These are phyloP conservation scores for Cladosporium colombiae DNA, from an alignment of 2,329 filamentous ascomycete genomes.

Conservation along the genomic window DNA sequence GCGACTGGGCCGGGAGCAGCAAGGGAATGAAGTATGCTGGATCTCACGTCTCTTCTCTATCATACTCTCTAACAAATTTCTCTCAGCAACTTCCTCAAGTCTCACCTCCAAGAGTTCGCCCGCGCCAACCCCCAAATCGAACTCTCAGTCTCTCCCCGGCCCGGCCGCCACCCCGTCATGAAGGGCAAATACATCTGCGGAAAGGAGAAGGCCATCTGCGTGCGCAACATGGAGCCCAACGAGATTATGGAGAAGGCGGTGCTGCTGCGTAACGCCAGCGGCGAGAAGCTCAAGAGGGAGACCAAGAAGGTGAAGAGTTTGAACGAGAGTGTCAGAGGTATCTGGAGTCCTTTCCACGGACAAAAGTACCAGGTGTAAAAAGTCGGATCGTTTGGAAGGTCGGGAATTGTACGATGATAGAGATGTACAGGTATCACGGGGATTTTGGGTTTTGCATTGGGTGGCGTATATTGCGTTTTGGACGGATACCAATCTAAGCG, in stretches of 20 bases:
- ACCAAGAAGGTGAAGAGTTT: slow-evolving; percentile 61
- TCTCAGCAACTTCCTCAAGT: slow-evolving; percentile 75
- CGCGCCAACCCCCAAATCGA: slow-evolving; percentile 82
- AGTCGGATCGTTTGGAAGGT: neutral
- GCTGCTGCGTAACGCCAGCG: slow-evolving; percentile 70
- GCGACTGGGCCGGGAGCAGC: slow-evolving; percentile 92
- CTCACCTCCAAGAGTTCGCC: slow-evolving; percentile 75
- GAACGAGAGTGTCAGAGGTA: slow-evolving; percentile 65
- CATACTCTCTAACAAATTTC: neutral
- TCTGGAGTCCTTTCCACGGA: slow-evolving; percentile 64
- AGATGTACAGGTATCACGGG: slow-evolving; percentile 18
- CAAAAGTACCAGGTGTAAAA: slow-evolving; percentile 52
- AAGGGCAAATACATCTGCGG: slow-evolving; percentile 93
- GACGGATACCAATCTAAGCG: slow-evolving; percentile 19
- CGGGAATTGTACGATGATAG: slow-evolving; percentile 9
- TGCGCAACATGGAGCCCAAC: slow-evolving; percentile 77
- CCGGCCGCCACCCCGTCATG: slow-evolving; percentile 85
- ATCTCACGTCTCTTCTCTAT: neutral
- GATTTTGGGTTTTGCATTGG: slow-evolving; percentile 10
- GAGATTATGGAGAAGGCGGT: slow-evolving; percentile 80
- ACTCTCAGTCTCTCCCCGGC: slow-evolving; percentile 86
- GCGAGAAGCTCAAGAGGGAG: slow-evolving; percentile 67
- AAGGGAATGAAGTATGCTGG: slow-evolving; percentile 80
- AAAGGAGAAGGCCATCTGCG: slow-evolving; percentile 79
- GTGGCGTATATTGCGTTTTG: slow-evolving; percentile 11